These are phyloP conservation scores for Diospyros kaki DNA, from an alignment of 148 eudicot species.

Conservation along the genomic window DNA sequence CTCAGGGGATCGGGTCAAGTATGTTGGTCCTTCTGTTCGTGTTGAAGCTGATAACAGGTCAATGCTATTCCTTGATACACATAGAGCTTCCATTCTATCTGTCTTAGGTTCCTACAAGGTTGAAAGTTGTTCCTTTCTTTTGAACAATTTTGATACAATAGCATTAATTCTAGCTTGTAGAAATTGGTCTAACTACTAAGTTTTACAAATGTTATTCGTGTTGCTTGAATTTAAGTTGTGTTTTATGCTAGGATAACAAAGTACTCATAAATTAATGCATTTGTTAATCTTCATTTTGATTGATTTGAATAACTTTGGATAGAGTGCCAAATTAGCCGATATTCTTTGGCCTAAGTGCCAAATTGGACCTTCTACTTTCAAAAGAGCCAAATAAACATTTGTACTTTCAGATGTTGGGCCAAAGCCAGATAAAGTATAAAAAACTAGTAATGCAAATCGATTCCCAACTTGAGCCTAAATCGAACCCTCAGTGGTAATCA, in stretches of 20 bases:
- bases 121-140: neutral
- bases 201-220: neutral
- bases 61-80: slow-evolving; percentile 14
- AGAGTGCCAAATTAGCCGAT: neutral
- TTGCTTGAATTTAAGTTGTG: neutral
- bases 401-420: too few relatives aligned
- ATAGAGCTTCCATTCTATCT: neutral
- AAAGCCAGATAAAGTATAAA: too few relatives aligned
- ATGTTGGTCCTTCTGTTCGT: slow-evolving; percentile 56
- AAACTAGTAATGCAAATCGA: too few relatives aligned
- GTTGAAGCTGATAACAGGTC: slow-evolving; percentile 76
- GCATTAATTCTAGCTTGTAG: neutral
- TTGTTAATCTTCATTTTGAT: neutral
- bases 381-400: too few relatives aligned
- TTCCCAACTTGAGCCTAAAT: too few relatives aligned
- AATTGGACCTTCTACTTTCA: too few relatives aligned
- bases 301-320: neutral
- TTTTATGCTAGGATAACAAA: neutral
- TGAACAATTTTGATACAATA: neutral
- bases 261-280: neutral
- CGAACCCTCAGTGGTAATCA: too few relatives aligned
- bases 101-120: neutral
- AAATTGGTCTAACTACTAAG: neutral
- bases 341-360: too few relatives aligned
- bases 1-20: slow-evolving; percentile 94